Evolutionary conservation across 345 rosid genomes (phyloP), one percentile per base, ranked within the genome.

Genomic region (Salix suchowensis): DNA sequence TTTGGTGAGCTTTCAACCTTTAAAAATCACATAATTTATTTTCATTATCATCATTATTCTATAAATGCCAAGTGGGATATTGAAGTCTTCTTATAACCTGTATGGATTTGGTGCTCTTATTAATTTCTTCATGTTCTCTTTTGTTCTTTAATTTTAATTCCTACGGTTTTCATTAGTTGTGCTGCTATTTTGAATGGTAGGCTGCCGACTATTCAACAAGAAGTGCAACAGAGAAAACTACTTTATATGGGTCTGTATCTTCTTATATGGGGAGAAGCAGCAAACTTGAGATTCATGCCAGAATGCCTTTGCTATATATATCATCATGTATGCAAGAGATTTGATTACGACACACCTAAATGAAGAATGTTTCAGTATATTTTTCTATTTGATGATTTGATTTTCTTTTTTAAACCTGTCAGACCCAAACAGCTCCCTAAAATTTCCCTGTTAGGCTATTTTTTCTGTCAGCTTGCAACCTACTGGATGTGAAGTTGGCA

Each of bases 201-300:
- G 97, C 79, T 96, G 81, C 99, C 99, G 28, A 92, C 91, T 58
- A 91, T 91, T 76, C 98, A 96, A 70, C 98, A 96, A 80, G 99
- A 96, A 83, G 92, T 96, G 86, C 99, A 93, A 82, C 99, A 96
- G 78, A 90, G 99, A 55, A 96, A 93, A 76, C 83, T 96, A 78
- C 82, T 96, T 32, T 96, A 93, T 84, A 92, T 96, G 98, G 97
- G 92, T 76, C 86, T 96, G 26, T 93, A 89, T 88, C 97, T 96
- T 83, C 88, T 96, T 65, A 96, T 96, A 52, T 93, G 98, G 98
- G 99, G 99, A 44, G 99, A 96, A 86, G 97, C 99, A 67, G 98
- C 99, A 18, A 96, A 93, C 81, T 86, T 93, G 85, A 87, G 97
- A 86, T 93, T 91, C 86, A 92, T 96, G 97, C 99, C 99, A 23